Percentiles rank a stretch among this genome's conserved stretches.
These are phyloP conservation scores for Salvia splendens DNA, from an alignment of 257 asterid species.

Conservation along the genomic window DNA sequence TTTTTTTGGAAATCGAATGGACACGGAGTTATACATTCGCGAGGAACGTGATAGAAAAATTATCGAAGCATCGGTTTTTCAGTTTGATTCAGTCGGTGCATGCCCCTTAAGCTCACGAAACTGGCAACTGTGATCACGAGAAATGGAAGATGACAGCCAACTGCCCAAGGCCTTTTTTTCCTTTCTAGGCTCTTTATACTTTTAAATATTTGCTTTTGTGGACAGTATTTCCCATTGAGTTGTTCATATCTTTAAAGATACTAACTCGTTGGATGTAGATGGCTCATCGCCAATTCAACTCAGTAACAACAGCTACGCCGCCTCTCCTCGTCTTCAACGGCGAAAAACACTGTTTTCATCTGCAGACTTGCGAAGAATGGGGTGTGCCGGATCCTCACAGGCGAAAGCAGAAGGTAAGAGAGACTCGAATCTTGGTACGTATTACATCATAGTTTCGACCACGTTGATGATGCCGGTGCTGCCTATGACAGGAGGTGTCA, in stretches of 20 bases:
- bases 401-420: conserved; percentile 51
- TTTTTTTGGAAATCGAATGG: too few species aligned
- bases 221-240: conserved; percentile 34
- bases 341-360: neutral
- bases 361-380: conserved; percentile 44
- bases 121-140: conserved; percentile 56
- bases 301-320: neutral
- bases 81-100: too few species aligned
- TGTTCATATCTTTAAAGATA: conserved; percentile 25
- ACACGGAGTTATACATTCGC: too few species aligned
- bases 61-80: too few species aligned
- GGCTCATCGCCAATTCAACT: conserved; percentile 27
- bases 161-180: conserved; percentile 33
- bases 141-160: conserved; percentile 50
- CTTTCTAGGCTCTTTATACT: neutral
- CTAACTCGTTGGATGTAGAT: conserved; percentile 13
- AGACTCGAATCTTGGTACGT: neutral
- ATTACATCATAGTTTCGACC: neutral
- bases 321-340: conserved; percentile 11
- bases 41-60: too few species aligned
- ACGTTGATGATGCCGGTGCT: neutral
- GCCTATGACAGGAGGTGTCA: conserved; percentile 40
- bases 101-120: conserved; percentile 21
- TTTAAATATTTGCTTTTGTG: conserved; percentile 35
- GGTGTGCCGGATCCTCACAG: conserved; percentile 77